Conservation (phyloP, 805 yeast genomes). For the Wickerhamomyces chaumierensis region DNA sequence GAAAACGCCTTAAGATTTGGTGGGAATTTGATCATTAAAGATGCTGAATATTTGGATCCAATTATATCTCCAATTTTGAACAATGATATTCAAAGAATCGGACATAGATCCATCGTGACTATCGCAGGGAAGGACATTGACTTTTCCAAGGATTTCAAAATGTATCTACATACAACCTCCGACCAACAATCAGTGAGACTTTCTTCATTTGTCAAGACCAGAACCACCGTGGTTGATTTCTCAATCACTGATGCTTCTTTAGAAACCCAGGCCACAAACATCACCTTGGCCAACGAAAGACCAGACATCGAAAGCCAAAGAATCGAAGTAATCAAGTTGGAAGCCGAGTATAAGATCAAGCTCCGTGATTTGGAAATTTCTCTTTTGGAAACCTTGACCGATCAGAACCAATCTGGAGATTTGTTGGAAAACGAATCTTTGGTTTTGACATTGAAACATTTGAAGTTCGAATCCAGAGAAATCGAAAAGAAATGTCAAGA, state of each 20-base stretch:
- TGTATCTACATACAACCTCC: slow-evolving; percentile 44
- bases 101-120: slow-evolving; percentile 55
- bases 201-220: slow-evolving; percentile 45
- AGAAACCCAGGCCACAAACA: slow-evolving; percentile 49
- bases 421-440: slow-evolving; percentile 60
- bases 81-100: slow-evolving; percentile 48
- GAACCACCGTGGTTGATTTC: slow-evolving; percentile 59
- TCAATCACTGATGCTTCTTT: slow-evolving; percentile 60
- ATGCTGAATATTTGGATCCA: slow-evolving; percentile 78
- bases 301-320: slow-evolving; percentile 63
- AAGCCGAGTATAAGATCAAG: slow-evolving; percentile 45
- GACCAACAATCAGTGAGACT: slow-evolving; percentile 36
- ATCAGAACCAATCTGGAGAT: slow-evolving; percentile 32
- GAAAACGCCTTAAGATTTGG: slow-evolving; percentile 85
- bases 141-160: slow-evolving; percentile 47
- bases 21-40: slow-evolving; percentile 56
- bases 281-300: slow-evolving; percentile 37
- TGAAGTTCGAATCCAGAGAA: slow-evolving; percentile 52
- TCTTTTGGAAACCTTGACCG: slow-evolving; percentile 45
- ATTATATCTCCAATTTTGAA: slow-evolving; percentile 50
- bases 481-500: slow-evolving; percentile 43
- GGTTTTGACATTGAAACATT: slow-evolving; percentile 44
- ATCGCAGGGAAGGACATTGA: slow-evolving; percentile 60
- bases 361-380: slow-evolving; percentile 46
- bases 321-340: slow-evolving; percentile 37